These are phyloP conservation scores for Calonectria pauciramosa DNA, from an alignment of 2,329 filamentous ascomycete species.

Conservation along the genomic window DNA sequence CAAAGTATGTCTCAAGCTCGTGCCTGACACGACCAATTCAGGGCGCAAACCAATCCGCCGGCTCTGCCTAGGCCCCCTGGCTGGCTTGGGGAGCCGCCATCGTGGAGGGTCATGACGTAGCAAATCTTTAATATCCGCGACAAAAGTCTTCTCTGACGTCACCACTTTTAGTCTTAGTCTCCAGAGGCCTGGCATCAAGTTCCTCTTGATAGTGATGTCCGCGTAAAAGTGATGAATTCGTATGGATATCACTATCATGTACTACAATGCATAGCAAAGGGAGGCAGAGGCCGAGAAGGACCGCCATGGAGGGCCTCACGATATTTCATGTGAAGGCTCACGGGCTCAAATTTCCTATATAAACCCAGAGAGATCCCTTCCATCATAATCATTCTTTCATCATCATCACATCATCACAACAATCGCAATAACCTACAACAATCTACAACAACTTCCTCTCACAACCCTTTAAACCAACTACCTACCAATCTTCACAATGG, in stretches of 20 bases:
- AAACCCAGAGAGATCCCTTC: conserved; percentile 35
- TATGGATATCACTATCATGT: not conserved
- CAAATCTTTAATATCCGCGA: not conserved
- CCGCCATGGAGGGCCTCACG: not conserved
- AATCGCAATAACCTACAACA: conserved; percentile 34
- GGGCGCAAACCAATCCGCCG: not conserved
- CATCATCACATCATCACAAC: conserved; percentile 17
- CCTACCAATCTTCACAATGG: conserved; percentile 58
- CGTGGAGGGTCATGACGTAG: conserved; percentile 25
- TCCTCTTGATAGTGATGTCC: not conserved
- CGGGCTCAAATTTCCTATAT: conserved; percentile 30
- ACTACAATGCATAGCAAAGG: not conserved
- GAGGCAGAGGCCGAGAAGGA: not conserved
- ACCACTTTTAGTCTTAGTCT: conserved; percentile 11
- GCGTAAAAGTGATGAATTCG: not conserved
- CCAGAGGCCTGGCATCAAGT: not conserved
- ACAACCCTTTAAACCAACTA: conserved; percentile 31
- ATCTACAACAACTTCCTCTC: conserved; percentile 33
- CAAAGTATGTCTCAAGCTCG: not conserved
- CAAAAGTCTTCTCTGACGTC: conserved; percentile 24
- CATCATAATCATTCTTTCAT: conserved; percentile 31
- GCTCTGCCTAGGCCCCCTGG: not conserved
- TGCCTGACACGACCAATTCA: conserved; percentile 9
- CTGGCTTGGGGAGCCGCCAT: not conserved
- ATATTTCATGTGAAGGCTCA: conserved; percentile 13